Base-by-base conservation (phyloP, 116 monocot species). In the Cymodocea nodosa region DNA sequence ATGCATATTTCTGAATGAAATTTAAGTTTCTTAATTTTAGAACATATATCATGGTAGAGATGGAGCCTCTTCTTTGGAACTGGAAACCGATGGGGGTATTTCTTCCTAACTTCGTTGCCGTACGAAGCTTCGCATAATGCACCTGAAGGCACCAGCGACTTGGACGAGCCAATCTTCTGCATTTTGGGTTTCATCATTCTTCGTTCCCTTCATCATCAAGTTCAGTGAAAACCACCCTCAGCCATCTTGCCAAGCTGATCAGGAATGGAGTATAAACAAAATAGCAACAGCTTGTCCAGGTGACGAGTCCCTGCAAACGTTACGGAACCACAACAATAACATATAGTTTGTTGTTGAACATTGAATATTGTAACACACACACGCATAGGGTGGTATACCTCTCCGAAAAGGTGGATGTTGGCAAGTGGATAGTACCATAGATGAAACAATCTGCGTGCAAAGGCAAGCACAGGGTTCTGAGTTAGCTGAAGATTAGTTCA, bases 201-300 rank as follows among this genome's bases (percentile, higher is more conserved):
- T 63, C 63, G 19, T 48, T 1, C 10, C 11, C 66, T 60, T 23
- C 17, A 13, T 54, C 35, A 20, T 39, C 44, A 49, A 17, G 62
- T 20, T 68, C 75, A 49, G 36, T 62, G 0, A 76, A 15, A 17
- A 52, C 71, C 6, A 68, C 63, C 63, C 63, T 78, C 37, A 91
- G 62, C 84, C 84, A 82, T 1, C 82, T 64, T 2, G 91, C 69
- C 7, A 84, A 74, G 60, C 63, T 73, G 37, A 66, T 73, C 68
- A 87, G 66, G 62, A 91, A 91, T 9, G 80, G 87, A 5, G 87
- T 82, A 56, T 87, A 91, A 16, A 84, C 84, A 60, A 91, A 91
- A 34, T 91, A 91, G 56, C 87, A 91, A 23, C 87, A 87, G 18
- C 61, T 61, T 55, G 84, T 87, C 87, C 91, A 91, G 51, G 84